Base-by-base conservation (phyloP, 495 filamentous ascomycete genomes). In the Hypoxylon perforatum region DNA sequence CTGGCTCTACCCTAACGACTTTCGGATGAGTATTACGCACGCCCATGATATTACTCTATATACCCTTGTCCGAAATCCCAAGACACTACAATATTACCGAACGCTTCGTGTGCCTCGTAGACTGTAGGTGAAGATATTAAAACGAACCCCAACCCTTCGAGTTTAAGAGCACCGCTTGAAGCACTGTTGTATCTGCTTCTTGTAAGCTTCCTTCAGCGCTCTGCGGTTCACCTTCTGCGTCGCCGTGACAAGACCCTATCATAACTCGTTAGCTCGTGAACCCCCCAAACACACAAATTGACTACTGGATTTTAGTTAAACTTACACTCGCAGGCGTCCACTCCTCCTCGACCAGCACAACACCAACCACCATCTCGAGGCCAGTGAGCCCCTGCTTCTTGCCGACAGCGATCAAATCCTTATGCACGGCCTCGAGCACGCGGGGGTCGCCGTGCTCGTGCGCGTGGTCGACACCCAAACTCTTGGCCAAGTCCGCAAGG, bases 301-400 rank as follows among this genome's bases (percentile, higher is more conserved):
- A n/a, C n/a, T n/a, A n/a, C n/a, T n/a, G 14, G 28, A 15, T 41
- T 9, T 35, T n/a, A n/a, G n/a, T 42, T 12, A 21, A 28, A 77
- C 85, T 84, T 73, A 88, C 87, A 74, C 83, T 89, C 14, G 79
- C 76, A 22, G 87, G 87, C 54, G 86, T 88, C 87, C 87, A 90
- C 74, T 90, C 87, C 66, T 88, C 87, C 46, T 88, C 86, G 1
- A 81, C 80, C 25, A 90, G 21, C 56, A 88, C 86, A 19, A 89
- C 84, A 18, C 86, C 86, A 4, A 77, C 76, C 22, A 90, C 80
- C 36, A 85, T 83, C 81, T 90, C 87, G 46, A 89, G 82, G 2
- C 73, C 70, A 8, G 74, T 76, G 21, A 90, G 69, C 12, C 85
- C 84, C 6, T 79, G 83, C 70, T 78, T 80, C 74, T 75, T 81